Evolutionary conservation across 1,139 yeast species (phyloP).

Genomic region (Suzukiozyma palmioleophila): DNA sequence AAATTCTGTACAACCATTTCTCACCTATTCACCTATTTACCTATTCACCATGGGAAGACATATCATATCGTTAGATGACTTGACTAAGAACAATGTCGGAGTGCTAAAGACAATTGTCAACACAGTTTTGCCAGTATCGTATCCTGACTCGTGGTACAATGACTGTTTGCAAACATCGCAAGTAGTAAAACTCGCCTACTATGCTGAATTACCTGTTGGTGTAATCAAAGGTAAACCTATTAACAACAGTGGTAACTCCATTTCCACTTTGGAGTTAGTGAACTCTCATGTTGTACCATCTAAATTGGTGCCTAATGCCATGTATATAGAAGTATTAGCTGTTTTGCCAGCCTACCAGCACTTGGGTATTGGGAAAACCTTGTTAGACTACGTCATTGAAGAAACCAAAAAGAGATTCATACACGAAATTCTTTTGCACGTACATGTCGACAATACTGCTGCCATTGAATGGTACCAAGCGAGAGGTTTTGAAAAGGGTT

Average conservation of each 20-base stretch:
- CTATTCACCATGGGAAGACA: constrained; percentile 27
- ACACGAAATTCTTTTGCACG: constrained; percentile 58
- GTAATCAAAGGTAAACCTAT: constrained; percentile 53
- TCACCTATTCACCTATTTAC: too few species aligned
- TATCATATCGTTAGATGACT: constrained; percentile 48
- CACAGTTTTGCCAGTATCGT: constrained; percentile 37
- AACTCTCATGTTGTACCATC: constrained; percentile 20
- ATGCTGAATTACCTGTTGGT: constrained; percentile 69
- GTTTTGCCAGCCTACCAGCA: constrained; percentile 59
- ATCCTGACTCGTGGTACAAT: constrained; percentile 43
- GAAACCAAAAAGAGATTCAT: constrained; percentile 50
- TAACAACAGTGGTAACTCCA: constrained; percentile 21
- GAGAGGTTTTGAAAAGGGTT: constrained; percentile 47
- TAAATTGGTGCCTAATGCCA: constrained; percentile 44
- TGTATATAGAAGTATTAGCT: constrained; percentile 63
- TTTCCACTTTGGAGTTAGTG: constrained; percentile 19
- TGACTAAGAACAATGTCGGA: constrained; percentile 53
- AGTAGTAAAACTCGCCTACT: constrained; percentile 45
- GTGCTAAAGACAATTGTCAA: constrained; percentile 47
- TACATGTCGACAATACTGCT: constrained; percentile 41
- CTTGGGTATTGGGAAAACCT: constrained; percentile 57
- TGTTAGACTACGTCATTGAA: constrained; percentile 51
- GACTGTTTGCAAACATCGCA: constrained; percentile 32
- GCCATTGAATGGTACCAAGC: constrained; percentile 54
- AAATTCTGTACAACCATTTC: too few species aligned